Percentiles rank a stretch among this genome's conserved stretches.
These are phyloP conservation scores for Actinomortierella wolfii DNA, from an alignment of 371 early-diverging fungal species.

Conservation along the genomic window DNA sequence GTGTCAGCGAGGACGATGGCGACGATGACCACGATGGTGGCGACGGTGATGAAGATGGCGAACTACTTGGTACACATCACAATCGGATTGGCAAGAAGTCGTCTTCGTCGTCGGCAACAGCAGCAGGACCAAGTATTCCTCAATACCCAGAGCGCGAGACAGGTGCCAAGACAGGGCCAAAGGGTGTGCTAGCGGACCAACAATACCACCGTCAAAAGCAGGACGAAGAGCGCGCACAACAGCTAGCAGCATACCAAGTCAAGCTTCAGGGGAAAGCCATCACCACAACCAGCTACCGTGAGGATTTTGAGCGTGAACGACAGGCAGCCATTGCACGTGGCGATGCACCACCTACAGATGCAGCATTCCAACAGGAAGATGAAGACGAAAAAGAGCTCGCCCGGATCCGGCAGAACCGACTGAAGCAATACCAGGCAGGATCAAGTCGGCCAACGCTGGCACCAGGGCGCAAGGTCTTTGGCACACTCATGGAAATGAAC, in stretches of 20 bases:
- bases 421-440: slow-evolving; percentile 16
- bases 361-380: background rate
- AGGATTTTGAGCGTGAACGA: slow-evolving; percentile 18
- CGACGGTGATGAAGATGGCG: slow-evolving; percentile 4
- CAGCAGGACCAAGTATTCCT: background rate
- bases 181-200: slow-evolving; percentile 41
- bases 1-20: slow-evolving; percentile 19
- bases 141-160: slow-evolving; percentile 36
- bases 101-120: background rate
- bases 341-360: slow-evolving; percentile 9
- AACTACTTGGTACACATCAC: background rate
- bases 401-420: slow-evolving; percentile 28
- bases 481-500: slow-evolving; percentile 45
- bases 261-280: slow-evolving; percentile 24
- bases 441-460: background rate
- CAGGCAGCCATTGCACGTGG: slow-evolving; percentile 16
- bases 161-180: slow-evolving; percentile 42
- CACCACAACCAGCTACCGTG: slow-evolving; percentile 31
- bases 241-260: slow-evolving; percentile 23
- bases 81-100: background rate
- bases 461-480: slow-evolving; percentile 23
- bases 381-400: slow-evolving; percentile 28
- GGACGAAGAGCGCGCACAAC: slow-evolving; percentile 17
- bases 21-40: slow-evolving; percentile 3
- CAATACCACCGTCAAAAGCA: slow-evolving; percentile 38